phyloP scores from a whole-genome alignment of 2,329 filamentous ascomycete genomes.

The Apiospora marii region DNA sequence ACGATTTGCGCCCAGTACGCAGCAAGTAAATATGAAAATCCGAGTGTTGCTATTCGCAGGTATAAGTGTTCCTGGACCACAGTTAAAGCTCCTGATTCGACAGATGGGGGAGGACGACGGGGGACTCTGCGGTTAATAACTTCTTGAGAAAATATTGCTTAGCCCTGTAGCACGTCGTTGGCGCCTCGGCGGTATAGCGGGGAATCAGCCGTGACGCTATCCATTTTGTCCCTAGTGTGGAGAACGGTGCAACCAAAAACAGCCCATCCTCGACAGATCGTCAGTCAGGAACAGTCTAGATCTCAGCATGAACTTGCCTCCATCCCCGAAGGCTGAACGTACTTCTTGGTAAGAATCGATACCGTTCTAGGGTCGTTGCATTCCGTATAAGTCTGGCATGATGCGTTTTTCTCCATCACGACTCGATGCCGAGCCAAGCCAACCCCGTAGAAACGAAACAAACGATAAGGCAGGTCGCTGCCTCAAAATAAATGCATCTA shows the following conservation, averaged over 20 bases:
- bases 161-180: neutral
- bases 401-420: neutral
- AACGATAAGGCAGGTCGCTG: neutral
- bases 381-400: neutral
- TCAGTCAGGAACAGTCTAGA: constrained; percentile 8
- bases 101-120: neutral
- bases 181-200: constrained; percentile 17
- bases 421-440: neutral
- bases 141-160: neutral
- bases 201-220: constrained; percentile 19
- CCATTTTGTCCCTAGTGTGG: constrained; percentile 21
- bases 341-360: neutral
- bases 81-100: constrained; percentile 10
- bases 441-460: neutral
- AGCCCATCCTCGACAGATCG: constrained; percentile 17
- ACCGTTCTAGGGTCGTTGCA: neutral
- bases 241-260: constrained; percentile 7
- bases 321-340: neutral
- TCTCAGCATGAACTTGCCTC: neutral
- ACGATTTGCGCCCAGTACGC: neutral
- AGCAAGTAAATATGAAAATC: neutral
- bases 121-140: neutral
- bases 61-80: neutral
- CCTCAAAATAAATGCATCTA: neutral
- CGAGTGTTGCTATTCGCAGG: neutral